A percentile compares a stretch with the other conserved stretches of the same genome.
Conservation (phyloP, 2,329 filamentous ascomycete species). For the Sclerotinia nivalis region DNA sequence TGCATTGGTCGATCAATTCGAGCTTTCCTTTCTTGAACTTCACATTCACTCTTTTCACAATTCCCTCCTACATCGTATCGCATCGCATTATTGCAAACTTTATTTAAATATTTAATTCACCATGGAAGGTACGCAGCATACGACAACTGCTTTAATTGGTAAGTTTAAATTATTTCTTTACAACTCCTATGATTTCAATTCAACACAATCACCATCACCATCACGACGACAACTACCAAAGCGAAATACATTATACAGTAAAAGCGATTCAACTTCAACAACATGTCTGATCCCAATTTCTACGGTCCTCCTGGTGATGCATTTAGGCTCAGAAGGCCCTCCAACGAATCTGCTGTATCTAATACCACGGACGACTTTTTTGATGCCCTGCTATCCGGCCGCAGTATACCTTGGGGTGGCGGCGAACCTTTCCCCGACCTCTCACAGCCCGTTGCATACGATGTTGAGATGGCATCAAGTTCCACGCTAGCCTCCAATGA, state of each 20-base stretch:
- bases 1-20: slow-evolving; percentile 1
- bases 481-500: neutral
- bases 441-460: neutral
- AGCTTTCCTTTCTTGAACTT: slow-evolving; percentile 10
- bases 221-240: neutral
- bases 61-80: slow-evolving; percentile 10
- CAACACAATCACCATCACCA: neutral
- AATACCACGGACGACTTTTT: too few relatives aligned
- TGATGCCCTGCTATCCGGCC: too few relatives aligned
- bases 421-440: neutral
- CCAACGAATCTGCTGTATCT: neutral
- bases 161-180: slow-evolving; percentile 27
- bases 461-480: neutral
- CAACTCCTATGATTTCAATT: neutral
- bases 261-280: neutral
- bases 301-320: neutral
- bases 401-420: neutral
- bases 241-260: too few relatives aligned
- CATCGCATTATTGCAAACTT: slow-evolving; percentile 7
- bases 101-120: slow-evolving; percentile 21
- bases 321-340: neutral
- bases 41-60: slow-evolving; percentile 10
- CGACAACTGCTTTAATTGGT: slow-evolving; percentile 37
- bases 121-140: slow-evolving; percentile 38
- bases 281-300: neutral